Conservation (phyloP, 2,329 filamentous ascomycete genomes). For the Fusarium cicatricum region DNA sequence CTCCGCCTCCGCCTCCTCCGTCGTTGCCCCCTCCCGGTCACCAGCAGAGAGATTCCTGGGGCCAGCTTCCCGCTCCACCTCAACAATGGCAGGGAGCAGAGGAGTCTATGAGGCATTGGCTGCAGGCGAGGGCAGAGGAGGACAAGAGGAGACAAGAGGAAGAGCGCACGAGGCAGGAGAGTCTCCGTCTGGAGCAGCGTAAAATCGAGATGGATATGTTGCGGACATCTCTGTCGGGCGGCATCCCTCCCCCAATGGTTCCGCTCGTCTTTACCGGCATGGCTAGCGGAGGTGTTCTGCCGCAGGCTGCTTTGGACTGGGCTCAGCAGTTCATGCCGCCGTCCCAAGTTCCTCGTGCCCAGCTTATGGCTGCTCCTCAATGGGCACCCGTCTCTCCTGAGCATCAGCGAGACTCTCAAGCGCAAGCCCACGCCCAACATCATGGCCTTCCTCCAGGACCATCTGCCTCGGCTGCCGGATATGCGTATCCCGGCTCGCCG, state of each 20-base stretch:
- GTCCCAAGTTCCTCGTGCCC: conserved; percentile 57
- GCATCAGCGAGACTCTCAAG: conserved; percentile 61
- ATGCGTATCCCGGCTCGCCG: conserved; percentile 60
- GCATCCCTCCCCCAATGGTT: conserved; percentile 77
- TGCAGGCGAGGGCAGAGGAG: conserved; percentile 76
- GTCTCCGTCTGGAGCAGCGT: conserved; percentile 74
- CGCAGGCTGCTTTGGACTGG: conserved; percentile 71
- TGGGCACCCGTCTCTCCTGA: conserved; percentile 60
- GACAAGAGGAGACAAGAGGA: conserved; percentile 78
- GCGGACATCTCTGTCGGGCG: conserved; percentile 71
- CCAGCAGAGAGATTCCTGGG: conserved; percentile 53
- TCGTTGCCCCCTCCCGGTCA: conserved; percentile 42
- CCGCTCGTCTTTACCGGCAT: conserved; percentile 79
- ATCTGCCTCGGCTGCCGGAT: conserved; percentile 49
- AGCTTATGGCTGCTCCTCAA: conserved; percentile 60
- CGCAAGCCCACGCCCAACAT: conserved; percentile 54
- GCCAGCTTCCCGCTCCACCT: conserved; percentile 68
- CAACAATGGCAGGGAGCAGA: conserved; percentile 73
- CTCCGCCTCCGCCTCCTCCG: conserved; percentile 40
- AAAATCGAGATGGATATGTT: conserved; percentile 78
- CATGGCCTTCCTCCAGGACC: conserved; percentile 47
- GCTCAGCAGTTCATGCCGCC: conserved; percentile 71
- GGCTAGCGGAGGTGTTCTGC: conserved; percentile 65
- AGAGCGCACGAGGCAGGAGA: conserved; percentile 72
- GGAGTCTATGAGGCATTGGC: conserved; percentile 76